Evolutionary conservation across 768 basidiomycete genomes (phyloP), one percentile per base, ranked within the genome.

Genomic region (Xanthoconium stramineum): DNA sequence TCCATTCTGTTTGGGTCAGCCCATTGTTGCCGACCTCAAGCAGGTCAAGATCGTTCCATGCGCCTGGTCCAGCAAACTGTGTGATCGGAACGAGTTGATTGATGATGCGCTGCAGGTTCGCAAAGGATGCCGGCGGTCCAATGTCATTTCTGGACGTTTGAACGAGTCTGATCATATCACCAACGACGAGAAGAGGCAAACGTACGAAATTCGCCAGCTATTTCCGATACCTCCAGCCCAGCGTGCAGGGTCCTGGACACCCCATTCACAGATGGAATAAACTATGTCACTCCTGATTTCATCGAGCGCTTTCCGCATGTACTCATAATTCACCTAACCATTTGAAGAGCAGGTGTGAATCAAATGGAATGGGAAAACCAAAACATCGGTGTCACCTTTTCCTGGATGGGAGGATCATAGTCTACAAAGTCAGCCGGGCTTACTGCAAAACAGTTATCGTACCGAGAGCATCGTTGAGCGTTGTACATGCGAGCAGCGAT

Each of bases 181-280:
- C n/a, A 15, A n/a, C 17, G 10, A 17, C 19, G 38, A 13, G 44
- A 6, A 8, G n/a, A 44, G 15, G 7, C 13, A 19, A 12, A 52
- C 72, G 55, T 63, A 79, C 77, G 76, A 73, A 32, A 81, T 80
- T 56, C 78, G 73, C 75, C 80, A 81, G 60, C 78, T 80, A 57
- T 82, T 81, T 30, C 78, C 77, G 28, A 79, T 77, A 30, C 68
- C 59, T 40, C 73, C 71, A 17, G 71, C 76, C 53, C 80, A 80
- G 42, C 78, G 70, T n/a, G 79, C 80, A 49, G 79, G 79, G 58
- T 81, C 78, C 69, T 79, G 79, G 29, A 79, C 75, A 33, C 80
- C 80, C 75, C 75, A 76, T 59, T 76, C 77, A 45, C 81, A 81
- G n/a, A 81, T 73, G 9, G 80, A 78, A 57, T 78, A 83, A 3